phyloP scores from a whole-genome alignment of 1,284 basidiomycete genomes.

The Volvariella surrecta region DNA sequence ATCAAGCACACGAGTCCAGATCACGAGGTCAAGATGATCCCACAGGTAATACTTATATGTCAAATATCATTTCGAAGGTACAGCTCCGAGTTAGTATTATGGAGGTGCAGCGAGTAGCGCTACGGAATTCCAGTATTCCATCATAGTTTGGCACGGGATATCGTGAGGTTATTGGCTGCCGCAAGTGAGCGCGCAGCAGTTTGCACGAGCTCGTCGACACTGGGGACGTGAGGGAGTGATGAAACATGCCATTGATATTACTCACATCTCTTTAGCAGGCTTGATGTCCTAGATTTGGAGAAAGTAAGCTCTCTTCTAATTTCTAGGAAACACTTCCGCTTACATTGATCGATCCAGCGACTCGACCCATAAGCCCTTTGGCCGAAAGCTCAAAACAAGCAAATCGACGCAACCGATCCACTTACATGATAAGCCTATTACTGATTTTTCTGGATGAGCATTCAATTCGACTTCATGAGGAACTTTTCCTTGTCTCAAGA shows the following conservation, averaged over 20 bases:
- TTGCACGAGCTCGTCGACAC: conserved; percentile 63
- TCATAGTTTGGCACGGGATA: conserved; percentile 36
- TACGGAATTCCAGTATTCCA: neutral
- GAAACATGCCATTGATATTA: conserved; percentile 7
- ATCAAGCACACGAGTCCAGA: too few species aligned
- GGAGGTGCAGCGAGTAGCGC: neutral
- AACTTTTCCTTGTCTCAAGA: conserved; percentile 61
- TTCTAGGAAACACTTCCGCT: conserved; percentile 13
- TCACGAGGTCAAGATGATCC: neutral
- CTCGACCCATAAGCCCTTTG: conserved; percentile 81
- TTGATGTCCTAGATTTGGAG: conserved; percentile 57
- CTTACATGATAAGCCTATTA: conserved; percentile 54
- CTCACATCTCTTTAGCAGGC: conserved; percentile 75
- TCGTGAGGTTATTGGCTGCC: conserved; percentile 23
- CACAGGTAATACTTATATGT: too few species aligned
- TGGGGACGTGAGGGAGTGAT: conserved; percentile 14
- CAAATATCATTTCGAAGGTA: too few species aligned
- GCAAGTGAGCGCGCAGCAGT: conserved; percentile 43
- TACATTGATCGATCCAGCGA: conserved; percentile 68
- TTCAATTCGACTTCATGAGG: conserved; percentile 71
- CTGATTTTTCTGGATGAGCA: conserved; percentile 57
- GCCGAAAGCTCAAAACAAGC: conserved; percentile 5
- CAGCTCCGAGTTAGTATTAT: too few species aligned
- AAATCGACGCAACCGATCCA: conserved; percentile 5
- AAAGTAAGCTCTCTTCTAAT: conserved; percentile 4